phyloP scores from a whole-genome alignment of 306 rosid species.

The Quercus parvula region DNA sequence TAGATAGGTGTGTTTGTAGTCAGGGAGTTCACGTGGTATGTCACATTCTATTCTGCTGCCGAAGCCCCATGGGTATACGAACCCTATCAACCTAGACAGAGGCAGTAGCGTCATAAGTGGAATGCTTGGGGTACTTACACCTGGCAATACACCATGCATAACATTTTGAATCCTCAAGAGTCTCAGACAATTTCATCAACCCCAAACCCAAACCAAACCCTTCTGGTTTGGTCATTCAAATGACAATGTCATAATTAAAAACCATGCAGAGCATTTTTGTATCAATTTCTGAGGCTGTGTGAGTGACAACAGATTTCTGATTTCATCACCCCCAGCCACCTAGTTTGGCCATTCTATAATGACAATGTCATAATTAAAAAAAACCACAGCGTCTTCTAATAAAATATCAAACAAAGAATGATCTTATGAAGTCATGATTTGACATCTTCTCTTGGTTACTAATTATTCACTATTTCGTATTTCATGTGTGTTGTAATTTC shows the following conservation, averaged over 20 bases:
- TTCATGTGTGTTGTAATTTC: too few species aligned
- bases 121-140: neutral
- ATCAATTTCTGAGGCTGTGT: neutral
- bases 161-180: neutral
- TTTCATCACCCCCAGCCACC: neutral
- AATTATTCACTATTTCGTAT: too few species aligned
- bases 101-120: neutral
- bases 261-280: neutral
- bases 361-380: neutral
- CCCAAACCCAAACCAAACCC: neutral
- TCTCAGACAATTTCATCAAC: neutral
- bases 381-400: too few species aligned
- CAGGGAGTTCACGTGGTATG: neutral
- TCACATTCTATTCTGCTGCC: slow-evolving; percentile 5
- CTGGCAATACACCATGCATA: neutral
- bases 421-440: too few species aligned
- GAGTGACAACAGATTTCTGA: too few species aligned
- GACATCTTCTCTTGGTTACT: too few species aligned
- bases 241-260: neutral
- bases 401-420: too few species aligned
- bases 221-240: neutral
- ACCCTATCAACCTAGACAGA: neutral
- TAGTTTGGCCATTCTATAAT: neutral
- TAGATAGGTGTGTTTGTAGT: neutral
- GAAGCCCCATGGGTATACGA: neutral